A percentile compares a stretch with the other conserved stretches of the same genome.
Evolutionary conservation across 129 eudicot genomes (phyloP).

Genomic region (Logfia minima): DNA sequence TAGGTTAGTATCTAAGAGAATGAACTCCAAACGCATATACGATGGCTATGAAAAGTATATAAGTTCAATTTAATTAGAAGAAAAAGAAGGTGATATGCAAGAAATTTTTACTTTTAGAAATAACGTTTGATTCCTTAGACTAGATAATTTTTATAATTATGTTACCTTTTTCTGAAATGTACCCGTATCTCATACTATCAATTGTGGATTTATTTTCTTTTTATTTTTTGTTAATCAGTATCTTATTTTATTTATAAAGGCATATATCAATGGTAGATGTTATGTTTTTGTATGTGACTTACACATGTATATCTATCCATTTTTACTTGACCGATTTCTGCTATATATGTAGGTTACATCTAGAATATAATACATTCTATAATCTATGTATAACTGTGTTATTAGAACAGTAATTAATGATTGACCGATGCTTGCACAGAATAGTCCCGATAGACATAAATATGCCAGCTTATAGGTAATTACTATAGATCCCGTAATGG

Average conservation of each 20-base stretch:
- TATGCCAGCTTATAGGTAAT: conserved; percentile 12
- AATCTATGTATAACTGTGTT: not conserved
- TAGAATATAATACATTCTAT: not conserved
- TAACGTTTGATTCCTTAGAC: too few relatives aligned
- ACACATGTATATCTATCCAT: not conserved
- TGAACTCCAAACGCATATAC: not conserved
- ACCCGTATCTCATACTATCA: too few relatives aligned
- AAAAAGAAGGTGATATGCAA: too few relatives aligned
- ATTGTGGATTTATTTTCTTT: too few relatives aligned
- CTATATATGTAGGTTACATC: not conserved
- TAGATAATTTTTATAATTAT: too few relatives aligned
- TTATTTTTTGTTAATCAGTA: too few relatives aligned
- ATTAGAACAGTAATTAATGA: conserved; percentile 5
- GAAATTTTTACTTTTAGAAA: too few relatives aligned
- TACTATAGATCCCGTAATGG: conserved; percentile 36
- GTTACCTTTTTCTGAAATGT: too few relatives aligned
- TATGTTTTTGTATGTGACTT: conserved; percentile 11
- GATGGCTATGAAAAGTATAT: too few relatives aligned
- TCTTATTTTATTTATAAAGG: not conserved
- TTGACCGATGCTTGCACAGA: conserved; percentile 12
- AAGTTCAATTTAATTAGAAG: too few relatives aligned
- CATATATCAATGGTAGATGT: not conserved
- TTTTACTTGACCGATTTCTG: not conserved
- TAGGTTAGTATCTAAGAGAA: not conserved
- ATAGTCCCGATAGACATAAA: conserved; percentile 18